Percentiles rank a stretch among this genome's conserved stretches.
These are phyloP conservation scores for Takakia lepidozioides DNA, from an alignment of 225 moss, liverwort and hornwort genomes.

Conservation along the genomic window DNA sequence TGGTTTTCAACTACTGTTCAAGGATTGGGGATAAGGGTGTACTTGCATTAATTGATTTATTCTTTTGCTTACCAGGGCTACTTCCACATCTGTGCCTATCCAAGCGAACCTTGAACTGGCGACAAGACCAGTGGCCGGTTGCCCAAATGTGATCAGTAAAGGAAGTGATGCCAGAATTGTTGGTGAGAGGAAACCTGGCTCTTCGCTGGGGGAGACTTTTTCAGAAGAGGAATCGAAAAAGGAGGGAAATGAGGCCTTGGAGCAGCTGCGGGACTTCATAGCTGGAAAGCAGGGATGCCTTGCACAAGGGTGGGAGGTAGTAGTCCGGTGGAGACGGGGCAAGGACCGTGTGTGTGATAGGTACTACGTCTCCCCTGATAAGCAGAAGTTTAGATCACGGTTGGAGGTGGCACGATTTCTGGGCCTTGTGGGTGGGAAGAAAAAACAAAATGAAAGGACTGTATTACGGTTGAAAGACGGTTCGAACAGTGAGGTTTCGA, in stretches of 20 bases:
- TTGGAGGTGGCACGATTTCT: conserved; percentile 81
- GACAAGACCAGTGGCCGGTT: conserved; percentile 8
- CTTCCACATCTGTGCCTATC: not conserved
- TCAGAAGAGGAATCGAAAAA: conserved; percentile 42
- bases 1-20: too few relatives aligned
- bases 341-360: conserved; percentile 60
- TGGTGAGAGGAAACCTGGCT: too few relatives aligned
- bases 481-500: too few relatives aligned
- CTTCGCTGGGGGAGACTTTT: conserved; percentile 17
- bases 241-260: conserved; percentile 44
- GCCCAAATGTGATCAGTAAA: conserved; percentile 7
- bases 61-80: too few relatives aligned
- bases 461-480: too few relatives aligned
- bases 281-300: conserved; percentile 48
- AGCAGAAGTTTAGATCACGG: conserved; percentile 78
- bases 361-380: conserved; percentile 79
- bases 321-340: conserved; percentile 45
- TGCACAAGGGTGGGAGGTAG: conserved; percentile 71
- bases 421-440: conserved; percentile 30
- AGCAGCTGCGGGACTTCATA: conserved; percentile 66
- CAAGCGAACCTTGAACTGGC: not conserved
- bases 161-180: conserved; percentile 10
- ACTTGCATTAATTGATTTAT: too few relatives aligned
- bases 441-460: too few relatives aligned
- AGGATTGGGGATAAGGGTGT: too few relatives aligned